phyloP scores from a whole-genome alignment of 805 yeast genomes.

The Ascoidea rubescens region DNA sequence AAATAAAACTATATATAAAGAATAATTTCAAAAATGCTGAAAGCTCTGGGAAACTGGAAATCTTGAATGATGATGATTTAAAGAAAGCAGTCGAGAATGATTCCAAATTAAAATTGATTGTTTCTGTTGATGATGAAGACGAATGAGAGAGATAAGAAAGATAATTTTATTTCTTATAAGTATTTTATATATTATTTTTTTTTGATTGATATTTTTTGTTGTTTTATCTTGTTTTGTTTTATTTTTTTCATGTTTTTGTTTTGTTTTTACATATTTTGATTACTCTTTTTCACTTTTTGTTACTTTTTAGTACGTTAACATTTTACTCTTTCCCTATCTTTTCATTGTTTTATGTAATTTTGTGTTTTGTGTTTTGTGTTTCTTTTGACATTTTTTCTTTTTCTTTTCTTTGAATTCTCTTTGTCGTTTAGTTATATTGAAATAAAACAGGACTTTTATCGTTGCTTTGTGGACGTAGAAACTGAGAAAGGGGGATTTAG shows the following conservation, averaged over 20 bases:
- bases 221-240: background rate
- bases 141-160: conserved; percentile 19
- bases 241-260: conserved; percentile 6
- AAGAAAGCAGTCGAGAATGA: conserved; percentile 7
- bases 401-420: too few species aligned
- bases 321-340: background rate
- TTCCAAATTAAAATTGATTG: conserved; percentile 20
- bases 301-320: conserved; percentile 1
- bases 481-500: too few species aligned
- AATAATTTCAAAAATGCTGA: conserved; percentile 24
- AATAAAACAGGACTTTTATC: too few species aligned
- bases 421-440: too few species aligned
- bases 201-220: background rate
- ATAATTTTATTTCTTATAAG: conserved; percentile 2
- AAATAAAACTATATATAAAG: conserved; percentile 24
- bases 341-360: background rate
- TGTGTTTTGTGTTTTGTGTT: background rate
- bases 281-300: conserved; percentile 2
- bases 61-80: conserved; percentile 8
- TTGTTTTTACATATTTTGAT: background rate
- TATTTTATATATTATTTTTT: background rate
- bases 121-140: conserved; percentile 19
- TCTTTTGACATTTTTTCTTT: background rate
- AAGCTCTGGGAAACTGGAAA: conserved; percentile 18
- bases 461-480: too few species aligned